A percentile compares a stretch with the other conserved stretches of the same genome.
These are phyloP conservation scores for Syzygium grande DNA, from an alignment of 345 rosid genomes.

Conservation along the genomic window DNA sequence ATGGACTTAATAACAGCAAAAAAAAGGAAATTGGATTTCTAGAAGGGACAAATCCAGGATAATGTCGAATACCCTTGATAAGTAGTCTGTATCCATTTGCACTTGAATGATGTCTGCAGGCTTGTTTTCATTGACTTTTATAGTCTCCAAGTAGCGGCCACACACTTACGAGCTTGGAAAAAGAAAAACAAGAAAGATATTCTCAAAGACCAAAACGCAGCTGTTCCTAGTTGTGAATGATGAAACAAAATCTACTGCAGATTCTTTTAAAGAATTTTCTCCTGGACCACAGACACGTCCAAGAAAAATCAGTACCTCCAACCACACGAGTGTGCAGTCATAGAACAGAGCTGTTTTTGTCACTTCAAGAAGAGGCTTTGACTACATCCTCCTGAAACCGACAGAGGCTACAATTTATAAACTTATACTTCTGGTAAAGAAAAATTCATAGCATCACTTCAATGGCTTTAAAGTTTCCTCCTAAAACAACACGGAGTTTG, in stretches of 20 bases:
- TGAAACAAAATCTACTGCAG: not conserved
- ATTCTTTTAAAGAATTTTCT: no score
- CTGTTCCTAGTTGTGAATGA: not conserved
- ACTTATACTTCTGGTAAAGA: not conserved
- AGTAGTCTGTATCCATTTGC: slow-evolving; percentile 81
- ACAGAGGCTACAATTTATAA: not conserved
- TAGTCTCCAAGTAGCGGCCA: slow-evolving; percentile 85
- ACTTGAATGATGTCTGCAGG: slow-evolving; percentile 92
- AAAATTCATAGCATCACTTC: not conserved
- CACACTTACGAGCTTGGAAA: slow-evolving; percentile 69
- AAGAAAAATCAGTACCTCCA: slow-evolving; percentile 38
- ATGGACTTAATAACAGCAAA: not conserved
- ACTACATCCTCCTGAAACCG: slow-evolving; percentile 58
- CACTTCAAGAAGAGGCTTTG: slow-evolving; percentile 64
- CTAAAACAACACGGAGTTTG: slow-evolving; percentile 70
- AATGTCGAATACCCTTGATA: slow-evolving; percentile 44
- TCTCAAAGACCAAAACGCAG: not conserved
- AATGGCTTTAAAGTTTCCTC: slow-evolving; percentile 37
- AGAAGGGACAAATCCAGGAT: not conserved
- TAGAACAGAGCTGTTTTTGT: slow-evolving; percentile 22
- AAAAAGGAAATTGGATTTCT: not conserved
- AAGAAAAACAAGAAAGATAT: not conserved
- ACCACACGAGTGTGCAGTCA: slow-evolving; percentile 77
- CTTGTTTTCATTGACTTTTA: slow-evolving; percentile 81
- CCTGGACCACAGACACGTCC: not conserved